Base-by-base conservation (phyloP, 352 stramenopile genomes). In the Phytophthora hibernalis region DNA sequence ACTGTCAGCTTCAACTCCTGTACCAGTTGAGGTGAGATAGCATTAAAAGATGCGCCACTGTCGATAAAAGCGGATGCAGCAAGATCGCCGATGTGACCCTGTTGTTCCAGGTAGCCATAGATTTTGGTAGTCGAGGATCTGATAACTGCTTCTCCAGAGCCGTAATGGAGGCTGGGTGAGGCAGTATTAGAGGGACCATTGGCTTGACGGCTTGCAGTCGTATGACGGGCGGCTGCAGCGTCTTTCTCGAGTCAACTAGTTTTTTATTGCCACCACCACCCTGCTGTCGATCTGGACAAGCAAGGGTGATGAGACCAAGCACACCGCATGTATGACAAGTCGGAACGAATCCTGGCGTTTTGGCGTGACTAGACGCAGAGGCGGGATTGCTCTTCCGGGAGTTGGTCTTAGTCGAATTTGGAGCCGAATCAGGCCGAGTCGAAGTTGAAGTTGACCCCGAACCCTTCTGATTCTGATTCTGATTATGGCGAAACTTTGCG, bases 181-280 rank as follows among this genome's bases (percentile, higher is more conserved):
- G 18, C 7, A 9, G 20, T 9, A 8, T 7, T 31, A 8, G 35
- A 5, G 49, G 35, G 37, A 18, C 9, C 24, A 26, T 0, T 65
- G 48, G 20, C 28, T 59, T 53, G 58, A 51, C 58, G 28, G 18
- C 24, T 2, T 31, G 18, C 24, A 53, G 28, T 35, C 24, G 24
- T 1, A 65, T 52, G 54, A 8, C n/a, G 7, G 20, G 5, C n/a
- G 11, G 31, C 54, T 45, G 26, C 20, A 11, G 33, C 33, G 33
- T 40, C 33, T 18, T 11, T 15, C 33, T 40, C 33, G 33, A n/a
- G 33, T 40, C 12, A 13, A n/a, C 33, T 13, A 13, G n/a, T 1
- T 31, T 61, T 60, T 40, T 10, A 11, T 59, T 13, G 9, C 35
- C 52, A 43, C 1, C 10, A 5, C 26, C 12, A 18, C 38, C 18